Base-by-base conservation (phyloP, 1,139 yeast species). In the Zygoascus sp. region DNA sequence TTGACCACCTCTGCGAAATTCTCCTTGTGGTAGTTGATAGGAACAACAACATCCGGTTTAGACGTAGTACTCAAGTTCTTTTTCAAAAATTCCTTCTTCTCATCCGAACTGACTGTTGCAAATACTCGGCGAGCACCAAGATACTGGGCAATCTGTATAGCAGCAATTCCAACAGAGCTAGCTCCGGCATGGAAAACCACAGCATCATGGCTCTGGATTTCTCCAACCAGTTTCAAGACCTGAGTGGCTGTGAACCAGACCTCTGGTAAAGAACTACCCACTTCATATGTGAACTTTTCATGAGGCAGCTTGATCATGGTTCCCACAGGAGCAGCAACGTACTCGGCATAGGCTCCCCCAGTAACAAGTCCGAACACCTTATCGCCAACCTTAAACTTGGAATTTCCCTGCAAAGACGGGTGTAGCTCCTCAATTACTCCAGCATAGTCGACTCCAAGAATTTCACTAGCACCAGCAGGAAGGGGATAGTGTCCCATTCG, bases 261-360 rank as follows among this genome's bases (percentile, higher is more conserved):
- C 42, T 64, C 68, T 3, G 69, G 69, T 5, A 67, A 48, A 2
- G 64, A 58, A 2, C 70, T 68, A 1, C 67, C 68, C n/a, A 52
- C 54, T 3, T 50, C 50, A 42, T 54, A 50, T 11, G 58, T 40
- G 42, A 66, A 19, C 2, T 49, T 54, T 1, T 44, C 49, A 2
- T n/a, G n/a, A n/a, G 69, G 67, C 17, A 58, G 46, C 11, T 55
- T 54, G 20, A 59, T 47, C 37, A 67, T 49, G n/a, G 61, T 58
- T 20, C 47, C 45, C 7, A 56, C 47, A 17, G 60, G 53, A 43
- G 65, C 62, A 4, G 55, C 59, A 10, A 67, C 62, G 43, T 57
- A 61, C 53, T 67, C 67, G 8, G 71, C 69, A 48, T 65, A 67
- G 2, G 70, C 66, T 5, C 72, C 73, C 9, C 71, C 70, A 5